Base-by-base conservation (phyloP, 441 rosid genomes). In the Geranium incanum region DNA sequence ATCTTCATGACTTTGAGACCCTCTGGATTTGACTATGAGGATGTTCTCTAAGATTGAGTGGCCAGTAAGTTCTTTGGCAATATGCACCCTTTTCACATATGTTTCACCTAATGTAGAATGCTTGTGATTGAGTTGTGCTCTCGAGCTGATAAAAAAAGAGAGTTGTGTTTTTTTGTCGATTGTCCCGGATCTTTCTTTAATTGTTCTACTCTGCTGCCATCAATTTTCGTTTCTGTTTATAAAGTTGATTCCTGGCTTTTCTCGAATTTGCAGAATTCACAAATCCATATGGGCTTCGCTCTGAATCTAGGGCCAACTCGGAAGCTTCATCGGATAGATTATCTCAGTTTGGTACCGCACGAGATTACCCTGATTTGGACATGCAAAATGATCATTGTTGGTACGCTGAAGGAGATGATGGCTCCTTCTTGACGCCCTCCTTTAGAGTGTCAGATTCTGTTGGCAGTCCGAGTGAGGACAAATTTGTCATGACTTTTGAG, bases 281-380 rank as follows among this genome's bases (percentile, higher is more conserved):
- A 82, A 94, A 90, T 85, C 98, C 98, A 0, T 90, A 94, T 73
- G 98, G 97, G 74, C 86, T 79, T 21, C 83, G 73, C 75, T 86
- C 96, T 72, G 76, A 78, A 19, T 88, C 91, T 36, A 80, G 67
- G 68, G 82, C 80, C 21, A 73, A 83, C 76, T 88, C 91, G 4
- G 87, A 85, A 43, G 74, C 88, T 68, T 86, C 97, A 19, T 89
- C 98, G 0, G 97, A 86, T 74, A 78, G 86, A 15, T 77, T 87
- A 79, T 87, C 98, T 72, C 90, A 91, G 50, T 94, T 94, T 67
- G 96, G 89, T 11, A 91, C 98, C 0, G 96, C 98, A 15, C 90
- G 95, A 0, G 84, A 90, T 36, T 91, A 91, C 71, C 84, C 84
- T 0, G 97, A 86, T 79, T 76, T 76, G 3, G 90, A 86, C 63